Percentiles rank a stretch among this genome's conserved stretches.
Evolutionary conservation across 2,329 filamentous ascomycete genomes (phyloP).

Genomic region (Parasarocladium wereldwijsianum): DNA sequence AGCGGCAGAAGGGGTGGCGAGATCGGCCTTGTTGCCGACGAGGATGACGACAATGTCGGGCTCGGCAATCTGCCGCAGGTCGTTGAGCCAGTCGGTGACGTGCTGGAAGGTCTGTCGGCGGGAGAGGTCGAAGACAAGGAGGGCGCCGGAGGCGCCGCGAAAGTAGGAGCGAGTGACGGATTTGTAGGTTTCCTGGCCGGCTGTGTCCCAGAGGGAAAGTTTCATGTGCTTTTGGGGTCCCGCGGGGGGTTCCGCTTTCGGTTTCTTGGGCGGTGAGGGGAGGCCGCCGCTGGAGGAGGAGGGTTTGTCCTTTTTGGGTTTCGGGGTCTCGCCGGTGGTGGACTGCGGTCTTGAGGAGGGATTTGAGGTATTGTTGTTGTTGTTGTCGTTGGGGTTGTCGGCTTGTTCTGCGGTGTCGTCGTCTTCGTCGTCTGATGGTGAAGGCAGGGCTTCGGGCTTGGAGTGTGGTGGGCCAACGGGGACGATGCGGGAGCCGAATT

Average conservation of each 20-base stretch:
- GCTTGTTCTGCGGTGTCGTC: constrained; percentile 6
- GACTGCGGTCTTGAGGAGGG: constrained; percentile 3
- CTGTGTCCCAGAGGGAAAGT: constrained; percentile 87
- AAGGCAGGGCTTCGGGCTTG: constrained; percentile 23
- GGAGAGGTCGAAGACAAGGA: constrained; percentile 92
- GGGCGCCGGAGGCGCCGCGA: constrained; percentile 53
- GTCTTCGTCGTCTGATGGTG: constrained; percentile 9
- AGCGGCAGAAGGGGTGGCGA: constrained; percentile 47
- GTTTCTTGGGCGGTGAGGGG: constrained; percentile 32
- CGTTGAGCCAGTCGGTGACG: constrained; percentile 85
- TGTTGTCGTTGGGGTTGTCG: not conserved
- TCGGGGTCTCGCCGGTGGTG: constrained; percentile 6
- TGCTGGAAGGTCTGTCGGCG: constrained; percentile 73
- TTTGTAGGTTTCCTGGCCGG: constrained; percentile 95
- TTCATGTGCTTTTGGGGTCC: constrained; percentile 68
- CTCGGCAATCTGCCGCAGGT: constrained; percentile 88
- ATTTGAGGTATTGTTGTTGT: constrained; percentile 8
- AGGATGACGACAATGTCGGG: constrained; percentile 88
- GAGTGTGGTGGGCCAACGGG: constrained; percentile 71
- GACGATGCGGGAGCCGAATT: constrained; percentile 87
- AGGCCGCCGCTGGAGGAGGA: too few relatives aligned
- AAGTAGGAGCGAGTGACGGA: constrained; percentile 91
- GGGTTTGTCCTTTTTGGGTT: constrained; percentile 13
- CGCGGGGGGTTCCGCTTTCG: constrained; percentile 14
- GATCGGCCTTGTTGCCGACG: constrained; percentile 89